phyloP scores from a whole-genome alignment of 2,329 filamentous ascomycete species.

The Fusarium albosuccineum region DNA sequence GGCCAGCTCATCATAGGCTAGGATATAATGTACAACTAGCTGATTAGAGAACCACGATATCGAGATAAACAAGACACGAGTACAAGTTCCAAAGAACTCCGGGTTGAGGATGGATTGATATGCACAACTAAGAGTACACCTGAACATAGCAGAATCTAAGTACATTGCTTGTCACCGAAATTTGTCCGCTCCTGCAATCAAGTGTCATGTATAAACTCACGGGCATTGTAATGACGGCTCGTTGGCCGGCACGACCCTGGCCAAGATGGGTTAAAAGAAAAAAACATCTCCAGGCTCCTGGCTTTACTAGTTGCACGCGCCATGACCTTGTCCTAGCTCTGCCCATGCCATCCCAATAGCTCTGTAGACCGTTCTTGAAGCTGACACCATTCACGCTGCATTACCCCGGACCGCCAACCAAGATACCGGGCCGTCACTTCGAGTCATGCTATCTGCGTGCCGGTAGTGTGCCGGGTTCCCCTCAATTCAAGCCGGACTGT shows the following conservation, averaged over 20 bases:
- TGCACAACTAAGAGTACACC: not conserved
- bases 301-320: not conserved
- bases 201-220: not conserved
- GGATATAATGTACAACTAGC: not conserved
- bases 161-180: not conserved
- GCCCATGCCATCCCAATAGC: not conserved
- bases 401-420: slow-evolving; percentile 8
- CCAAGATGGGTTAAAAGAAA: not conserved
- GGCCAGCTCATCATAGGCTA: not conserved
- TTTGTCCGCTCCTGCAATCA: not conserved
- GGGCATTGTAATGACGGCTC: not conserved
- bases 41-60: not conserved
- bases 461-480: slow-evolving; percentile 8
- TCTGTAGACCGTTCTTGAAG: not conserved
- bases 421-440: slow-evolving; percentile 7
- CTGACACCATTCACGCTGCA: not conserved
- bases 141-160: not conserved
- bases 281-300: not conserved
- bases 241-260: not conserved
- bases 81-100: not conserved
- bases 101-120: too few species aligned
- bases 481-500: not conserved
- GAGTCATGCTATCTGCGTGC: not conserved
- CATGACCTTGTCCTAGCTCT: not conserved
- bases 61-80: not conserved